These are phyloP conservation scores for Cinchona pubescens DNA, from an alignment of 257 asterid species.

Conservation along the genomic window DNA sequence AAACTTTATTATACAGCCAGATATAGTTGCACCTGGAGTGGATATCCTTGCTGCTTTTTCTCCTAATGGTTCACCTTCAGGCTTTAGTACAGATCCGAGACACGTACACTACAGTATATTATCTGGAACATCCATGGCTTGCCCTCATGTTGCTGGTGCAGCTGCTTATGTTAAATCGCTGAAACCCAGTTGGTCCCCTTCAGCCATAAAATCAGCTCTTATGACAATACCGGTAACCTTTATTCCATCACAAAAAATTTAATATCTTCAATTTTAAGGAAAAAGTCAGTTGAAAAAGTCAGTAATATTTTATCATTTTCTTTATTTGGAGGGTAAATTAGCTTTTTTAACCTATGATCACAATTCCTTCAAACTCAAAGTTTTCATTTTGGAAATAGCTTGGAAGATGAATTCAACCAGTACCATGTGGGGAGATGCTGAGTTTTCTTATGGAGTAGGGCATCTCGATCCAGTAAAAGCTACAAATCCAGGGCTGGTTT, in stretches of 20 bases:
- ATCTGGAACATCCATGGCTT: constrained; percentile 26
- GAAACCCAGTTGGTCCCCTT: constrained; percentile 21
- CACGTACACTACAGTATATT: background rate
- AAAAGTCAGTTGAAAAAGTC: too few relatives aligned
- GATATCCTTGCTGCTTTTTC: constrained; percentile 20
- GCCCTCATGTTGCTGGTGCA: constrained; percentile 28
- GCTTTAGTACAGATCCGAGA: background rate
- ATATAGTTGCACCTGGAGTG: constrained; percentile 12
- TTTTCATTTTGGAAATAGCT: background rate
- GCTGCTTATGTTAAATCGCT: constrained; percentile 18
- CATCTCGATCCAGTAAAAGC: constrained; percentile 14
- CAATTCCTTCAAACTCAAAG: background rate
- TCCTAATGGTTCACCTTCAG: background rate
- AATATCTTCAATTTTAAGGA: background rate
- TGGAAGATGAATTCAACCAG: background rate
- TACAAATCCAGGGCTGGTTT: constrained; percentile 11
- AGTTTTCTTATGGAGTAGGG: constrained; percentile 2
- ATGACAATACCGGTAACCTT: constrained; percentile 20
- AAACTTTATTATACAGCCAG: background rate
- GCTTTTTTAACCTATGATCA: background rate
- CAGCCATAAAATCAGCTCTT: constrained; percentile 18
- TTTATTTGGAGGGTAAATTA: background rate
- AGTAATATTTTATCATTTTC: too few relatives aligned
- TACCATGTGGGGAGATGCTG: background rate
- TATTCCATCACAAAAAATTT: too few relatives aligned